These are phyloP conservation scores for Babjeviella inositovora DNA, from an alignment of 805 yeast genomes.

Conservation along the genomic window DNA sequence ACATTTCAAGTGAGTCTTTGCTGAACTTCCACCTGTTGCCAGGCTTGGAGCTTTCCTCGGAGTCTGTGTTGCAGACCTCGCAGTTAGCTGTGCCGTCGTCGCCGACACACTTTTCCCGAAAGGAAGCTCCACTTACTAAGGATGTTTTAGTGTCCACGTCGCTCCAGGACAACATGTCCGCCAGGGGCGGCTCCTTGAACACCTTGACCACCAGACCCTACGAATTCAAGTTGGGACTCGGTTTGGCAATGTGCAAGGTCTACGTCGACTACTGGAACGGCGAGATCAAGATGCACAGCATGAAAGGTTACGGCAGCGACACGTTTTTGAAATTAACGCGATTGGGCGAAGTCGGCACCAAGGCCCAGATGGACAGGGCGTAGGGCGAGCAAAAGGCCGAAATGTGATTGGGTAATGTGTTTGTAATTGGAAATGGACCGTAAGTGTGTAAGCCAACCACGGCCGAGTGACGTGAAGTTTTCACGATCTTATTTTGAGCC, in stretches of 20 bases:
- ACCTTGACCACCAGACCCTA: conserved; percentile 60
- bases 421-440: not conserved
- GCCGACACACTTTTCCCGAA: too few relatives aligned
- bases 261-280: conserved; percentile 98
- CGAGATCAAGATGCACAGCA: conserved; percentile 59
- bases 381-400: conserved; percentile 8
- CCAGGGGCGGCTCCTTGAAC: conserved; percentile 34
- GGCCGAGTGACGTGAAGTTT: conserved; percentile 7
- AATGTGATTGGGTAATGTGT: too few relatives aligned
- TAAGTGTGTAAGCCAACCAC: conserved; percentile 3
- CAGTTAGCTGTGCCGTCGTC: too few relatives aligned
- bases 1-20: conserved; percentile 38
- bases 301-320: conserved; percentile 89
- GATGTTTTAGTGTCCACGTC: too few relatives aligned
- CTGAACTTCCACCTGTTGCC: conserved; percentile 58
- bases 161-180: conserved; percentile 14
- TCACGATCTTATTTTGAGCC: too few relatives aligned
- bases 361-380: conserved; percentile 59
- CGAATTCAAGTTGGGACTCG: conserved; percentile 66
- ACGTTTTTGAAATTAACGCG: conserved; percentile 68
- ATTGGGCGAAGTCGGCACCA: conserved; percentile 52
- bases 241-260: conserved; percentile 83
- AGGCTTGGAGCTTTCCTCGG: conserved; percentile 37
- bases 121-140: too few relatives aligned
- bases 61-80: too few relatives aligned